Percentiles rank a stretch among this genome's conserved stretches.
Evolutionary conservation across 2,329 filamentous ascomycete genomes (phyloP).

Genomic region (Cryphonectria radicalis): DNA sequence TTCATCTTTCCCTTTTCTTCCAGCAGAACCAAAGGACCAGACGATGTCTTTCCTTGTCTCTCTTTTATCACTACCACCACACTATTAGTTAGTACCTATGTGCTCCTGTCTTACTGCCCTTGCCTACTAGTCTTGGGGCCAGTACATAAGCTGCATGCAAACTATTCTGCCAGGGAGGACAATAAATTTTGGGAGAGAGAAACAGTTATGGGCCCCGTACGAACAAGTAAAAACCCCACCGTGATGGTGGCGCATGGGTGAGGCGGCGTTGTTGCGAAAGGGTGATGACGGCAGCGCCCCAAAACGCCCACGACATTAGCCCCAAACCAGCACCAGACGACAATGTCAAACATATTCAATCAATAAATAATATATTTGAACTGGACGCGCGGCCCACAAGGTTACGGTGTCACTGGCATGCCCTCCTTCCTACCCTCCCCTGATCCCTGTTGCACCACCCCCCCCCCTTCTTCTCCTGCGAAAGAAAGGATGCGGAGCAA

Average conservation of each 20-base stretch:
- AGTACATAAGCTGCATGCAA: not conserved
- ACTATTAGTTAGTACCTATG: no score
- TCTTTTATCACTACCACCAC: not conserved
- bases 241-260: not conserved
- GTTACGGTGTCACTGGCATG: not conserved
- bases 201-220: not conserved
- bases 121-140: not conserved
- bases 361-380: not conserved
- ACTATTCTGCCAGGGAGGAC: not conserved
- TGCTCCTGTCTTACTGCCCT: not conserved
- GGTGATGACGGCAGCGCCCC: slow-evolving; percentile 1
- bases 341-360: not conserved
- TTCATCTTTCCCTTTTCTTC: not conserved
- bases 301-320: not conserved
- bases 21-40: no score
- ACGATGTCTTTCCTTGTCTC: not conserved
- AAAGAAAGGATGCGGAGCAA: not conserved
- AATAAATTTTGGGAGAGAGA: not conserved
- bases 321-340: not conserved
- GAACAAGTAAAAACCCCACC: not conserved
- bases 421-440: no score
- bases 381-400: slow-evolving; percentile 3
- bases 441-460: not conserved
- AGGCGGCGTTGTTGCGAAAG: not conserved
- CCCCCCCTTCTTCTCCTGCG: no score